Conservation (phyloP, 768 basidiomycete species). For the Suillus variegatus region DNA sequence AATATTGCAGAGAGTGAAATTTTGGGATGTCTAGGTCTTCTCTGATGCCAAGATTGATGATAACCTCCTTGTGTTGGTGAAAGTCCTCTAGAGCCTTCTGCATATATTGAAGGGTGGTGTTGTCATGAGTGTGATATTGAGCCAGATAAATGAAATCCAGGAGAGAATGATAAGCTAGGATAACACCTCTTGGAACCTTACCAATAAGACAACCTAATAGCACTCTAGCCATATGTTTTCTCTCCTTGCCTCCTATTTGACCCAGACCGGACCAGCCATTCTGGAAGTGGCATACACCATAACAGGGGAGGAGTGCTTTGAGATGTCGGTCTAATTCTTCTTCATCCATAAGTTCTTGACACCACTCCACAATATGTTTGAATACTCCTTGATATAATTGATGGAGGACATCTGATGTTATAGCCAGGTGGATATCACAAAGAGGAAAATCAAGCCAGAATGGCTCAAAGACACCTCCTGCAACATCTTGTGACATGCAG, state of each 20-base stretch:
- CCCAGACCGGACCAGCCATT: background rate
- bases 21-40: slow-evolving; percentile 32
- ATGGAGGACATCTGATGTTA: too few species aligned
- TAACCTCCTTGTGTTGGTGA: slow-evolving; percentile 35
- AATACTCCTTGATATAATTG: too few species aligned
- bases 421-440: too few species aligned
- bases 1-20: slow-evolving; percentile 26
- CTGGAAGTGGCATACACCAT: background rate
- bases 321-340: too few species aligned
- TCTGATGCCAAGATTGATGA: slow-evolving; percentile 31
- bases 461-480: too few species aligned
- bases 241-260: background rate
- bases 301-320: background rate
- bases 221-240: background rate
- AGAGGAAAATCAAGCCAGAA: too few species aligned
- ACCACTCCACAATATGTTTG: too few species aligned
- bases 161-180: slow-evolving; percentile 35
- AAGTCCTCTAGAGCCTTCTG: slow-evolving; percentile 29
- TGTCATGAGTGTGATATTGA: slow-evolving; percentile 31
- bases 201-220: slow-evolving; percentile 27
- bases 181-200: slow-evolving; percentile 28
- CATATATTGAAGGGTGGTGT: slow-evolving; percentile 21
- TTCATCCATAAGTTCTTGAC: too few species aligned
- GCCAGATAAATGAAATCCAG: slow-evolving; percentile 39
- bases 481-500: too few species aligned